A percentile compares a stretch with the other conserved stretches of the same genome.
Conservation (phyloP, 2,329 filamentous ascomycete genomes). For the Colletotrichum liaoningense region DNA sequence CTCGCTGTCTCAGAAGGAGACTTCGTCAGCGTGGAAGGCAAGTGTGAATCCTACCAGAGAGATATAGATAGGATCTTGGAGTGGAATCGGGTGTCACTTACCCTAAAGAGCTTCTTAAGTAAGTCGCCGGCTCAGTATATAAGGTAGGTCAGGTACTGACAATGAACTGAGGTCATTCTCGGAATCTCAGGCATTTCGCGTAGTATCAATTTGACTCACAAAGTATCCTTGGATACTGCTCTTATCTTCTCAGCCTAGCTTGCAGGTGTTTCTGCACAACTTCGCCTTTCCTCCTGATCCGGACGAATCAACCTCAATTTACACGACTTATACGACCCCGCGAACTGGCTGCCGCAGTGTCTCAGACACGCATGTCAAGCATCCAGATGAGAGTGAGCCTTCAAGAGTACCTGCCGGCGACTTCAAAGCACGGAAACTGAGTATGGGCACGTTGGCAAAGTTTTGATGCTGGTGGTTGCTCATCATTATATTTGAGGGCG, state of each 20-base stretch:
- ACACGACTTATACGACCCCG: background rate
- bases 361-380: background rate
- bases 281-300: background rate
- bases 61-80: background rate
- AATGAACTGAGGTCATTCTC: no score
- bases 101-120: no score
- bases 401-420: background rate
- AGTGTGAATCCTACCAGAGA: background rate
- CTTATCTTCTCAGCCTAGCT: background rate
- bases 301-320: background rate
- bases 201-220: background rate
- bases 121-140: no score
- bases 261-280: background rate
- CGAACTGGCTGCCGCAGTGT: background rate
- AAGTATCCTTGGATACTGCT: background rate
- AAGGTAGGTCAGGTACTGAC: background rate
- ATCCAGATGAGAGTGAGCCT: background rate
- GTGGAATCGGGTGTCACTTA: background rate
- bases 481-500: background rate
- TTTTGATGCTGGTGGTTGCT: background rate
- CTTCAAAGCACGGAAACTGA: background rate
- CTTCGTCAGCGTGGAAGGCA: background rate
- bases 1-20: background rate
- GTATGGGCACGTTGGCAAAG: background rate
- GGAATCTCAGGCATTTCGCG: background rate